Evolutionary conservation across 2,329 filamentous ascomycete genomes (phyloP), one percentile per base, ranked within the genome.

Genomic region (Chaetomiaceae sp.): DNA sequence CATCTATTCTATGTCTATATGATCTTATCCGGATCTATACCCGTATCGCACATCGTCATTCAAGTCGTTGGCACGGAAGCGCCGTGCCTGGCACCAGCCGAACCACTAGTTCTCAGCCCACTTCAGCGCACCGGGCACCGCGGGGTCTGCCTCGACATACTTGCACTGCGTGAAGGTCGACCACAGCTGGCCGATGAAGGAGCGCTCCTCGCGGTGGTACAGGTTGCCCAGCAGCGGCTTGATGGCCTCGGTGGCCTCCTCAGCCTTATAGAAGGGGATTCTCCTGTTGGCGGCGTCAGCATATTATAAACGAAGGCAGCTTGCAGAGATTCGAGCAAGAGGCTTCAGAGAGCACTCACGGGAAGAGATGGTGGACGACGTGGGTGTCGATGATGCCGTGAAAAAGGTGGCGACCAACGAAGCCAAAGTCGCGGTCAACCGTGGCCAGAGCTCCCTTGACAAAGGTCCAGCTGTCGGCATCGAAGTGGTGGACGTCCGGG

Each of bases 301-400:
- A 42, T 36, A n/a, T n/a, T n/a, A n/a, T n/a, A n/a, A n/a, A n/a
- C n/a, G n/a, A n/a, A n/a, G n/a, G n/a, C n/a, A n/a, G n/a, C n/a
- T n/a, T n/a, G n/a, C n/a, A n/a, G n/a, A n/a, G n/a, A n/a, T n/a
- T n/a, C n/a, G n/a, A n/a, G n/a, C n/a, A n/a, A n/a, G n/a, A n/a
- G n/a, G n/a, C n/a, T n/a, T n/a, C n/a, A n/a, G 15, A 15, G 11
- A n/a, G 4, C 18, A 60, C 67, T 55, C 66, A 75, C 65, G 78
- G 73, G 62, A 81, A 78, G 10, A 78, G 65, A 56, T 84, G 80
- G 62, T 83, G 79, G 19, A 81, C 70, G 15, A 83, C 79, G 57
- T 83, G 79, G 42, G 74, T 75, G 53, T 80, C 78, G 36, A 82
- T 79, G 60, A 83, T 83, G 52, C 76, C 74, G 63, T 84, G 80